Conservation (phyloP, 2,329 filamentous ascomycete genomes). For the Cercospora beticola region DNA sequence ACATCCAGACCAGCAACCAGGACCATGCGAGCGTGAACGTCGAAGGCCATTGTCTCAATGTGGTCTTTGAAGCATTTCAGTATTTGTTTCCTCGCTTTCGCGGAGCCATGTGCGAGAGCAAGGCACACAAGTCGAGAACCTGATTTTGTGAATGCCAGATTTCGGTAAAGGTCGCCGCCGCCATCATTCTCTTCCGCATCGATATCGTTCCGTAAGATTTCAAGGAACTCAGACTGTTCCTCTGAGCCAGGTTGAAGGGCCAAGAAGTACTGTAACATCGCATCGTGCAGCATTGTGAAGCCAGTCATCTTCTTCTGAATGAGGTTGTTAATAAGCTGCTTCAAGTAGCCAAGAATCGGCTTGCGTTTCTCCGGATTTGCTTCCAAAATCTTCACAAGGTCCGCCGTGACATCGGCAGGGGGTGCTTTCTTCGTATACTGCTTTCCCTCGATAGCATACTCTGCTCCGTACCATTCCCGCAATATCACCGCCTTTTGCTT, state of each 20-base stretch:
- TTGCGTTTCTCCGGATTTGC: conserved; percentile 79
- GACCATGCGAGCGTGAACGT: conserved; percentile 74
- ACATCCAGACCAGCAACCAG: conserved; percentile 86
- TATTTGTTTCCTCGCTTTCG: conserved; percentile 90
- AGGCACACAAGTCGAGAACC: conserved; percentile 80
- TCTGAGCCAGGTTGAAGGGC: conserved; percentile 73
- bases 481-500: conserved; percentile 83
- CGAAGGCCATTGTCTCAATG: conserved; percentile 78
- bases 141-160: conserved; percentile 91
- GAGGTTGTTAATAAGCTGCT: conserved; percentile 84
- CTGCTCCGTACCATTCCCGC: conserved; percentile 93
- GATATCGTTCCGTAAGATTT: conserved; percentile 88
- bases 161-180: conserved; percentile 86
- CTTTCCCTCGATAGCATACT: conserved; percentile 80
- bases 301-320: conserved; percentile 96
- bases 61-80: conserved; percentile 89
- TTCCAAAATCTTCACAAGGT: conserved; percentile 73
- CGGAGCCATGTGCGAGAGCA: conserved; percentile 76
- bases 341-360: conserved; percentile 80
- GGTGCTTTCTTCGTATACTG: conserved; percentile 46
- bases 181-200: conserved; percentile 50
- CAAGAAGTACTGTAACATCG: conserved; percentile 94
- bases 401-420: conserved; percentile 49
- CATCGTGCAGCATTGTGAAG: conserved; percentile 97
- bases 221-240: conserved; percentile 83